Percentiles rank a stretch among this genome's conserved stretches.
phyloP scores from a whole-genome alignment of 2,329 filamentous ascomycete species.

The Colletotrichum paranaense region DNA sequence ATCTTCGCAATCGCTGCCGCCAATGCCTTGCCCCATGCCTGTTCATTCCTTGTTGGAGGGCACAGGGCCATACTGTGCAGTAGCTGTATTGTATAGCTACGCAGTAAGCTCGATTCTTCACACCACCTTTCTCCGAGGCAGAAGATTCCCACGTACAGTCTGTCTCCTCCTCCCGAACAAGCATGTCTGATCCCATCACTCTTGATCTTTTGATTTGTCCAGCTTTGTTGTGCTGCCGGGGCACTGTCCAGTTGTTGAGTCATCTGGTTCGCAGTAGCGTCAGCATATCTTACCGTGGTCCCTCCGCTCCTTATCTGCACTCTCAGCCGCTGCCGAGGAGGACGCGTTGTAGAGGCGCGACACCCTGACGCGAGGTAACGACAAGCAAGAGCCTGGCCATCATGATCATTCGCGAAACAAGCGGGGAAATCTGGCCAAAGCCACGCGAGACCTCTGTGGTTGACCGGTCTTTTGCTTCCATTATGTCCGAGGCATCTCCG shows the following conservation, averaged over 20 bases:
- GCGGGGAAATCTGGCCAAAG: constrained; percentile 12
- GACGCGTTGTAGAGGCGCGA: not conserved
- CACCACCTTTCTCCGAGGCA: constrained; percentile 18
- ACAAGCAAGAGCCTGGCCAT: constrained; percentile 1
- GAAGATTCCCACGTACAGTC: not conserved
- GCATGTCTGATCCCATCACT: not conserved
- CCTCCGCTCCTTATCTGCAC: not conserved
- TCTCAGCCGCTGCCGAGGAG: not conserved
- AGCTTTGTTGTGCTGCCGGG: not conserved
- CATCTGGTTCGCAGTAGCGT: constrained; percentile 1
- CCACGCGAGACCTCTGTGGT: not conserved
- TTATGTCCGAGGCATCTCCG: not conserved
- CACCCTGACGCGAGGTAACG: constrained; percentile 7
- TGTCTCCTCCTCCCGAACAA: not conserved
- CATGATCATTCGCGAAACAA: constrained; percentile 24
- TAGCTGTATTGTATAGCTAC: not conserved
- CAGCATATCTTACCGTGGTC: not conserved
- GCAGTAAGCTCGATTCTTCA: constrained; percentile 24
- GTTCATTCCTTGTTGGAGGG: not conserved
- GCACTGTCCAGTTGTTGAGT: not conserved
- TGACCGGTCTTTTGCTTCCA: not conserved
- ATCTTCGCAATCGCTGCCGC: constrained; percentile 5
- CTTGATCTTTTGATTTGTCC: not conserved
- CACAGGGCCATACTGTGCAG: not conserved
- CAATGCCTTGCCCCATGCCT: not conserved